Evolutionary conservation across 2,329 filamentous ascomycete genomes (phyloP).

Genomic region (Dothidotthia symphoricarpi): DNA sequence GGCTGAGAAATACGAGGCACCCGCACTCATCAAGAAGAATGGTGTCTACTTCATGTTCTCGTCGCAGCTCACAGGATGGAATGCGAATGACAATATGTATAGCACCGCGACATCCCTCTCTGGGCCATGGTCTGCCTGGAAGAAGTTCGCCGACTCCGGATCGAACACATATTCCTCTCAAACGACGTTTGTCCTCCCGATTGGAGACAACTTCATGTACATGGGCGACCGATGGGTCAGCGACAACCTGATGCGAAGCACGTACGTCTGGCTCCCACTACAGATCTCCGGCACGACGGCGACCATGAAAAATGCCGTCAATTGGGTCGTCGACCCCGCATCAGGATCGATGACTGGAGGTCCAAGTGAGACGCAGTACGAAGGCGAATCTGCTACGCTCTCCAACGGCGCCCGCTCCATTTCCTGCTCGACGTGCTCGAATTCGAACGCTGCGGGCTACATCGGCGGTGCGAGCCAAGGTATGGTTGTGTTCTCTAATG

Average conservation of each 20-base stretch:
- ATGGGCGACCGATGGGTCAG: slow-evolving; percentile 67
- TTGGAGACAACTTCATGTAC: slow-evolving; percentile 54
- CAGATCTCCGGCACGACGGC: slow-evolving; percentile 54
- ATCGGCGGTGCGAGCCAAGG: slow-evolving; percentile 48
- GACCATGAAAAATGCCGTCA: slow-evolving; percentile 52
- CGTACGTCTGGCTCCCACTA: slow-evolving; percentile 65
- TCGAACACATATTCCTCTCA: slow-evolving; percentile 61
- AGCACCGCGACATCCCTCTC: slow-evolving; percentile 57
- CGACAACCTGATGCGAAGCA: slow-evolving; percentile 58
- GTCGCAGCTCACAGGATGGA: slow-evolving; percentile 51
- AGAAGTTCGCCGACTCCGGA: slow-evolving; percentile 57
- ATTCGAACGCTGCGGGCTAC: slow-evolving; percentile 51
- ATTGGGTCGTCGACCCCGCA: slow-evolving; percentile 53
- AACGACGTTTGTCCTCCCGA: slow-evolving; percentile 57
- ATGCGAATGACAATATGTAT: slow-evolving; percentile 65
- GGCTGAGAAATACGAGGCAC: slow-evolving; percentile 58
- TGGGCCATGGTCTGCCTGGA: slow-evolving; percentile 63
- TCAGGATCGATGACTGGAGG: slow-evolving; percentile 48
- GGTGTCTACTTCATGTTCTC: slow-evolving; percentile 66
- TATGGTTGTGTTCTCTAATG: slow-evolving; percentile 49
- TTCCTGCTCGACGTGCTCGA: slow-evolving; percentile 55
- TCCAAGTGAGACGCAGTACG: slow-evolving; percentile 50
- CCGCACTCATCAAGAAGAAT: slow-evolving; percentile 61
- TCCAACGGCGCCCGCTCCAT: slow-evolving; percentile 48
- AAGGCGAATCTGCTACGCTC: slow-evolving; percentile 53